A percentile compares a stretch with the other conserved stretches of the same genome.
phyloP scores from a whole-genome alignment of 768 basidiomycete species.

The Dacryopinax primogenitus region DNA sequence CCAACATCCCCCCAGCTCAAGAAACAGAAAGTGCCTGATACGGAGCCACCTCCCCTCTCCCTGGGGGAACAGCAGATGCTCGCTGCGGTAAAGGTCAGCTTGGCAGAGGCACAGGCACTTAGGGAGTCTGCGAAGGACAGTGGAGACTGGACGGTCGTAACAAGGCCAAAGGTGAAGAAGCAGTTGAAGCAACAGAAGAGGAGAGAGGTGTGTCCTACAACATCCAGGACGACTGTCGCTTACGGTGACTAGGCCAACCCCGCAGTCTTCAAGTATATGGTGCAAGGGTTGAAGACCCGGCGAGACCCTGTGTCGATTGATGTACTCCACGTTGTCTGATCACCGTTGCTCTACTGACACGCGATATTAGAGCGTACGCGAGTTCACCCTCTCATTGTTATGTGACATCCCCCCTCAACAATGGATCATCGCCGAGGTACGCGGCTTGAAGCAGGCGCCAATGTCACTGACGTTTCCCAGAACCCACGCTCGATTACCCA shows the following conservation, averaged over 20 bases:
- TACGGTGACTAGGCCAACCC: slow-evolving; percentile 34
- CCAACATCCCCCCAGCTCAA: slow-evolving; percentile 3
- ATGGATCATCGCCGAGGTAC: slow-evolving; percentile 76
- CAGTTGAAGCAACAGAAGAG: slow-evolving; percentile 44
- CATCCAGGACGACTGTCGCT: slow-evolving; percentile 16
- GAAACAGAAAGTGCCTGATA: neutral
- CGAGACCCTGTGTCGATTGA: slow-evolving; percentile 67
- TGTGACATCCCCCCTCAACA: slow-evolving; percentile 73
- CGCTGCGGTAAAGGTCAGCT: neutral
- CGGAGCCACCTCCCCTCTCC: neutral
- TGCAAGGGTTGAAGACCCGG: slow-evolving; percentile 57
- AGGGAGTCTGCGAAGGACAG: slow-evolving; percentile 23
- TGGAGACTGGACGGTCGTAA: slow-evolving; percentile 53
- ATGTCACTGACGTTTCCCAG: slow-evolving; percentile 29
- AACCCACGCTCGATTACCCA: slow-evolving; percentile 61
- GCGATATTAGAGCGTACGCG: slow-evolving; percentile 63
- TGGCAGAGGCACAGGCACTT: slow-evolving; percentile 21
- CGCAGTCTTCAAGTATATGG: slow-evolving; percentile 72
- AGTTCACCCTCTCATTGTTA: slow-evolving; percentile 67
- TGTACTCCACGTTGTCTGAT: slow-evolving; percentile 32
- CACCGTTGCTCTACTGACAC: neutral
- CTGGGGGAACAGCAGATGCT: neutral
- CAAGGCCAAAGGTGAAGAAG: slow-evolving; percentile 62
- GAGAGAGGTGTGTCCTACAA: slow-evolving; percentile 42
- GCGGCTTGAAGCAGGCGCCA: slow-evolving; percentile 17